Conservation (phyloP, 1,284 basidiomycete species). For the Heterobasidion irregulare region DNA sequence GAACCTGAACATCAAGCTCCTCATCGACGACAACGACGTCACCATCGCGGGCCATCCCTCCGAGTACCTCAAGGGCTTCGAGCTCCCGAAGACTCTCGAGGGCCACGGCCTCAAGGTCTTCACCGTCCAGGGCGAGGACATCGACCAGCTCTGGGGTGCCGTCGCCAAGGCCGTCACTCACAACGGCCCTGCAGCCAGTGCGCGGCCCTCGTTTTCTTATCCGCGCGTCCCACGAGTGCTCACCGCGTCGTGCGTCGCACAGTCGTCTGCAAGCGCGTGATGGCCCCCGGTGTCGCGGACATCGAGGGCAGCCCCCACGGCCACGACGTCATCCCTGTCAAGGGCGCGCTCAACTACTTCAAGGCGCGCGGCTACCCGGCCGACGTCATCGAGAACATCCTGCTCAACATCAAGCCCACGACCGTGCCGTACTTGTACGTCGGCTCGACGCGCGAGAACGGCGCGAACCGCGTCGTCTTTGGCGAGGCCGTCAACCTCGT, state of each 20-base stretch:
- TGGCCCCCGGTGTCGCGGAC: slow-evolving; percentile 74
- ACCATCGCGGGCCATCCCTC: slow-evolving; percentile 84
- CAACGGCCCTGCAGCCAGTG: slow-evolving; percentile 71
- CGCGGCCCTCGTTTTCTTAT: neutral
- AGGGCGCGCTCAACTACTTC: slow-evolving; percentile 69
- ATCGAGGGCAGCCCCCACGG: slow-evolving; percentile 74
- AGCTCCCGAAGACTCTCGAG: slow-evolving; percentile 59
- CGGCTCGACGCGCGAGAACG: slow-evolving; percentile 66
- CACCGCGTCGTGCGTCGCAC: neutral
- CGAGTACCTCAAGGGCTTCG: slow-evolving; percentile 73
- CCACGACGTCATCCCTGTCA: slow-evolving; percentile 78
- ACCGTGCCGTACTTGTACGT: slow-evolving; percentile 49
- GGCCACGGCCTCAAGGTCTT: slow-evolving; percentile 77
- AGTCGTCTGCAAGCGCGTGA: slow-evolving; percentile 69
- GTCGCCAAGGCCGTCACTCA: slow-evolving; percentile 46
- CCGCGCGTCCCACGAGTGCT: neutral
- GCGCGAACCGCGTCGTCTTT: slow-evolving; percentile 74
- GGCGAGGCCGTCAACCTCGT: slow-evolving; percentile 77
- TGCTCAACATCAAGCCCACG: slow-evolving; percentile 57
- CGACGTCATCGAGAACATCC: slow-evolving; percentile 45
- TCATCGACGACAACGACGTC: slow-evolving; percentile 85
- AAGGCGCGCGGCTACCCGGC: slow-evolving; percentile 53
- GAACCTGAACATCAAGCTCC: slow-evolving; percentile 70
- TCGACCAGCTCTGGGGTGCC: slow-evolving; percentile 68
- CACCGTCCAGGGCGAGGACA: slow-evolving; percentile 66